Percentiles rank a stretch among this genome's conserved stretches.
These are phyloP conservation scores for Wickerhamiella qilinensis DNA, from an alignment of 805 yeast species.

Conservation along the genomic window DNA sequence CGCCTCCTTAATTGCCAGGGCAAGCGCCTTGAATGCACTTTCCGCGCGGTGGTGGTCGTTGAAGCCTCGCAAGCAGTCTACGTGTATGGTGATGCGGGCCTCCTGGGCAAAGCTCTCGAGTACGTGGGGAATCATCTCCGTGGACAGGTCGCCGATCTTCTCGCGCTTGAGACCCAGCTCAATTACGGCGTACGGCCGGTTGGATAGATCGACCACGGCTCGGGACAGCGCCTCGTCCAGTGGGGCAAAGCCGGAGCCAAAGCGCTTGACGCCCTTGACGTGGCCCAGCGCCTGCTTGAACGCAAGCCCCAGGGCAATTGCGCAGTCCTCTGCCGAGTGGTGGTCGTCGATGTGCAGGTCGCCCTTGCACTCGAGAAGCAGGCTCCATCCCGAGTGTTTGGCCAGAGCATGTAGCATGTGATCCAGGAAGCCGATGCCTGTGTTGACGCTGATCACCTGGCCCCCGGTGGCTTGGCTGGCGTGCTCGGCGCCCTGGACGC, in stretches of 20 bases:
- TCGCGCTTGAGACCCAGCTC: conserved; percentile 86
- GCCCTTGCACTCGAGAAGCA: conserved; percentile 78
- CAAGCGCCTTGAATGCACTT: conserved; percentile 90
- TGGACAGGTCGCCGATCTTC: conserved; percentile 76
- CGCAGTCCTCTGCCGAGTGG: conserved; percentile 92
- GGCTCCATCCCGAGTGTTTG: conserved; percentile 92
- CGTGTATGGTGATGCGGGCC: conserved; percentile 82
- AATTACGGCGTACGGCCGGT: conserved; percentile 80
- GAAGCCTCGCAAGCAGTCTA: conserved; percentile 82
- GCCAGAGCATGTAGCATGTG: conserved; percentile 97
- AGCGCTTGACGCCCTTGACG: conserved; percentile 79
- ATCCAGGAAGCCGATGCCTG: conserved; percentile 91
- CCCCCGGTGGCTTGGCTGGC: conserved; percentile 56
- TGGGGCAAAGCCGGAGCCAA: conserved; percentile 89
- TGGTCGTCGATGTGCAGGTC: conserved; percentile 95
- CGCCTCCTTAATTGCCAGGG: conserved; percentile 82
- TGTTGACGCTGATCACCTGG: conserved; percentile 64
- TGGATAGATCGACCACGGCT: conserved; percentile 90
- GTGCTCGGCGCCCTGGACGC: conserved; percentile 29
- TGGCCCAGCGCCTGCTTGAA: conserved; percentile 82
- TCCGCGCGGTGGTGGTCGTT: conserved; percentile 96
- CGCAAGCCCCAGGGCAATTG: conserved; percentile 78
- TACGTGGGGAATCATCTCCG: conserved; percentile 98
- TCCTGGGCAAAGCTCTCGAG: conserved; percentile 86
- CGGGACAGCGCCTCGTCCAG: conserved; percentile 90